Percentiles rank a stretch among this genome's conserved stretches.
These are phyloP conservation scores for Eremothecium cymbalariae DNA, from an alignment of 1,139 yeast genomes.

Conservation along the genomic window DNA sequence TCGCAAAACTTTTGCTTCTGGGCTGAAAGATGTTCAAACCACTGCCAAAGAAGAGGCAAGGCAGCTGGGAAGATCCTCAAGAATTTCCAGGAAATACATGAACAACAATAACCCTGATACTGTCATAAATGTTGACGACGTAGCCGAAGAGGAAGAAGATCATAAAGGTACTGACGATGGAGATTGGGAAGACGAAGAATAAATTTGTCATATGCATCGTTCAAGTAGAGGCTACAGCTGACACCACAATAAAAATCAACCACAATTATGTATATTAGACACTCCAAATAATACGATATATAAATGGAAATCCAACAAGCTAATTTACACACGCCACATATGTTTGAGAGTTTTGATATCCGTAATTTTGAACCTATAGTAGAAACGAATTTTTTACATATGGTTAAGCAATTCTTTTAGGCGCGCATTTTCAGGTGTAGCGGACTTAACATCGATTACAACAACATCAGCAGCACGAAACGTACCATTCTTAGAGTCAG, in stretches of 20 bases:
- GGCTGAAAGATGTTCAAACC: constrained; percentile 46
- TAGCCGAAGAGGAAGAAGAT: constrained; percentile 49
- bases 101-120: constrained; percentile 43
- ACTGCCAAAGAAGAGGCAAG: constrained; percentile 53
- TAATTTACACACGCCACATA: no score
- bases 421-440: constrained; percentile 21
- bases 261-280: no score
- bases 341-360: no score
- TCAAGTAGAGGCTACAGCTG: no score
- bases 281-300: no score
- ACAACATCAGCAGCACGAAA: constrained; percentile 15
- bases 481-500: constrained; percentile 25
- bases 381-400: background rate
- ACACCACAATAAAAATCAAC: no score
- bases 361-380: constrained; percentile 1
- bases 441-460: constrained; percentile 19
- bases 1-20: constrained; percentile 56
- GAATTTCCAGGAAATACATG: constrained; percentile 63
- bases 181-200: constrained; percentile 16
- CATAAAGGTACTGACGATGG: constrained; percentile 19
- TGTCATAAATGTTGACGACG: constrained; percentile 54
- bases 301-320: no score
- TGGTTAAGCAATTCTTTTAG: constrained; percentile 16
- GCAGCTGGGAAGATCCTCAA: constrained; percentile 50
- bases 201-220: no score